A percentile compares a stretch with the other conserved stretches of the same genome.
phyloP scores from a whole-genome alignment of 129 eudicot genomes.

The Glebionis coronaria region DNA sequence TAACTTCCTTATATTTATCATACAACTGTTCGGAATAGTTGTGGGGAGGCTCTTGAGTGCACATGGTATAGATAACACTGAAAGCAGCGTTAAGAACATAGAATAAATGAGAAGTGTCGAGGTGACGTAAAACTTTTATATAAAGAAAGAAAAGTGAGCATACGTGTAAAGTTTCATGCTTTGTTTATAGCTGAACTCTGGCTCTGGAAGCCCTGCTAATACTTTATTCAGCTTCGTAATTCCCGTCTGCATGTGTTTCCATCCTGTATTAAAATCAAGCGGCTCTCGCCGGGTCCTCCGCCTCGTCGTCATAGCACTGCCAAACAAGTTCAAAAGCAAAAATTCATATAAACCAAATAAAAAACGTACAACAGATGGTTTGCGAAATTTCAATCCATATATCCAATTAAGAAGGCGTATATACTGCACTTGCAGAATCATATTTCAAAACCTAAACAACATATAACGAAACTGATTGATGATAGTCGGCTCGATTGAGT shows the following conservation, averaged over 20 bases:
- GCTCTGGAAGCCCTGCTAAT: slow-evolving; percentile 46
- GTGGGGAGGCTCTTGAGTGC: slow-evolving; percentile 81
- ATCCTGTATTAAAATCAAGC: slow-evolving; percentile 45
- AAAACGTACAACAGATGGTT: too few relatives aligned
- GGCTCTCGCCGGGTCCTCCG: too few relatives aligned
- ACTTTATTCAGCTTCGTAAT: slow-evolving; percentile 53
- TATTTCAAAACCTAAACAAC: too few relatives aligned
- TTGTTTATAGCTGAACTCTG: slow-evolving; percentile 60
- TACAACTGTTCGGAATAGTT: slow-evolving; percentile 78
- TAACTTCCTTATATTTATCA: slow-evolving; percentile 66
- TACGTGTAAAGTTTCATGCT: slow-evolving; percentile 73
- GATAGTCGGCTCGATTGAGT: too few relatives aligned
- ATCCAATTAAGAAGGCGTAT: too few relatives aligned
- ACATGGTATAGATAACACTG: slow-evolving; percentile 79
- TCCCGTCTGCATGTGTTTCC: slow-evolving; percentile 57
- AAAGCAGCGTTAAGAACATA: slow-evolving; percentile 21
- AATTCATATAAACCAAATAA: too few relatives aligned
- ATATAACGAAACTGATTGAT: too few relatives aligned
- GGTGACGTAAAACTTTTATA: background rate
- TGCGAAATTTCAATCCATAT: too few relatives aligned
- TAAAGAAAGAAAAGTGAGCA: background rate
- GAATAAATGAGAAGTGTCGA: background rate
- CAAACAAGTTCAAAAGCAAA: too few relatives aligned
- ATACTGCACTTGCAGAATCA: too few relatives aligned
- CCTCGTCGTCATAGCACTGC: too few relatives aligned